Base-by-base conservation (phyloP, 495 filamentous ascomycete species). In the Xylaria telfairii region DNA sequence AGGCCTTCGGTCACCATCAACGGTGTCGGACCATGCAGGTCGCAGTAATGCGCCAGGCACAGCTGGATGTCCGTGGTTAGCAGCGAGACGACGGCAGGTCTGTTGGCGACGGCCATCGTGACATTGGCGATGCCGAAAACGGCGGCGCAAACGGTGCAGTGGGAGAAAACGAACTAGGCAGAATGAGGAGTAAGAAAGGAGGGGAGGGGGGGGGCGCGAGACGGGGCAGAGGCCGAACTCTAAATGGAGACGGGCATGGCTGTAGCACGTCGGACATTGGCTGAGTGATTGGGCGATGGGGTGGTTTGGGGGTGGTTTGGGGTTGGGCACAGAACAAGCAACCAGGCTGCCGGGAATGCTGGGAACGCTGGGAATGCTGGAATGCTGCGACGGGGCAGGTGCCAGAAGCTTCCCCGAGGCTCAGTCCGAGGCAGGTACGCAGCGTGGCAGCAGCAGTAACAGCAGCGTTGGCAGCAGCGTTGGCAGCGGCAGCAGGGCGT, bases 11-110 rank as follows among this genome's bases (percentile, higher is more conserved):
- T 97, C 80, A 96, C 97, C 82, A 98, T 92, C 80, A 98, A 90
- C 64, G 94, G 96, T 61, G 94, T 97, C 15, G 95, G 95, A 71
- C 95, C 95, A 86, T 98, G 94, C 75, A 94, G 86, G 81, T 98
- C 95, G 86, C 95, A 98, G 81, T 97, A 98, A 83, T 98, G 95
- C 77, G 95, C 95, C 74, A 98, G 89, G 79, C 93, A 96, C 77
- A 97, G 88, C 95, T 98, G 82, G 69, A 86, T 67, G 60, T 76
- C 72, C 39, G 74, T 73, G 19, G 80, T 85, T 73, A 85, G 82
- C 80, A 75, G 39, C 63, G 77, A 74, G 21, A 74, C 74, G 59
- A 79, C 65, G 46, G 75, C 69, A 57, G 72, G 73, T 46, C 71
- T 72, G n/a, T 42, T 68, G 67, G 72, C 70, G 68, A 77, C 61